phyloP scores from a whole-genome alignment of 73 alveolate species.

The Effrenium voratum region DNA sequence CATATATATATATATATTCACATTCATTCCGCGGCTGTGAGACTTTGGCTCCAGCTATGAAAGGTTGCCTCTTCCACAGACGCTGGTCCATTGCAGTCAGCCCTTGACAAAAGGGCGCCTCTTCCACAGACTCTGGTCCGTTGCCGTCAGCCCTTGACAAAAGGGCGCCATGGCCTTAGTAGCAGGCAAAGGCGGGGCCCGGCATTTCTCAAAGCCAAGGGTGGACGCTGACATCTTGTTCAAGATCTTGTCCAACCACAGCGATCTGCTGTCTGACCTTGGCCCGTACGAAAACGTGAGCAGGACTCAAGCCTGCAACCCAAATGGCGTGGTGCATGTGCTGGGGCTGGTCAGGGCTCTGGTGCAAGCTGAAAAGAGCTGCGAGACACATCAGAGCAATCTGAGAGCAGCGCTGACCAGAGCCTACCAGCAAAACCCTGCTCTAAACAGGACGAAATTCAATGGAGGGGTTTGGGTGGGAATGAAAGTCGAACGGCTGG shows the following conservation, averaged over 20 bases:
- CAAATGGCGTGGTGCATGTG: not conserved
- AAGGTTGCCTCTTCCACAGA: too few species aligned
- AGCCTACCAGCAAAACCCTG: not conserved
- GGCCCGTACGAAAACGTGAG: not conserved
- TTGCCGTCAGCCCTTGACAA: not conserved
- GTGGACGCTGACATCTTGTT: not conserved
- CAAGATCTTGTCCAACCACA: not conserved
- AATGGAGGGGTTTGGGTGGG: not conserved
- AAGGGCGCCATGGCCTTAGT: not conserved
- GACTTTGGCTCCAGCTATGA: too few species aligned
- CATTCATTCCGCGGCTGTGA: too few species aligned
- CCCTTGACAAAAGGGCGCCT: too few species aligned
- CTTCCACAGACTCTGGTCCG: too few species aligned
- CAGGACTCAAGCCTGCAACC: conserved; percentile 9
- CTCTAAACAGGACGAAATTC: not conserved
- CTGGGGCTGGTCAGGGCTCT: not conserved
- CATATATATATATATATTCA: too few species aligned
- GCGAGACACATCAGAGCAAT: not conserved
- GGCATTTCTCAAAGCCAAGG: not conserved
- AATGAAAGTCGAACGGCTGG: not conserved
- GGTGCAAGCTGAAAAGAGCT: not conserved
- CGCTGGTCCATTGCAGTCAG: too few species aligned
- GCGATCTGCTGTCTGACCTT: not conserved
- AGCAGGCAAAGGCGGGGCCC: not conserved
- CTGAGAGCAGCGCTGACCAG: not conserved